A percentile compares a stretch with the other conserved stretches of the same genome.
Evolutionary conservation across 2,329 filamentous ascomycete species (phyloP).

Genomic region (Epichloe gansuensis): DNA sequence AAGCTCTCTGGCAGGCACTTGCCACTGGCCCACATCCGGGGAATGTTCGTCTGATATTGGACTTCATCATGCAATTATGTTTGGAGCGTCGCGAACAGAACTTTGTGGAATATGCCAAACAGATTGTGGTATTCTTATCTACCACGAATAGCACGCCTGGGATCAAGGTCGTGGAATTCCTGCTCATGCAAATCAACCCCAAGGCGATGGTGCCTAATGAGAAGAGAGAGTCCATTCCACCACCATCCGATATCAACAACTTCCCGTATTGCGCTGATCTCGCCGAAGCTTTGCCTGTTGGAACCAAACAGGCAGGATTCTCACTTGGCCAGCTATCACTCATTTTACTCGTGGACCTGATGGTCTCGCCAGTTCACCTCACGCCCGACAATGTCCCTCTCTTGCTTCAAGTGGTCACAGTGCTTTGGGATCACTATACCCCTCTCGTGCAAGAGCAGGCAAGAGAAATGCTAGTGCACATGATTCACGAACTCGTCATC

Average conservation of each 20-base stretch:
- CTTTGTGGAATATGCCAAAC: conserved; percentile 95
- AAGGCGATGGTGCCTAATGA: conserved; percentile 95
- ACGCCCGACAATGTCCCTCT: conserved; percentile 69
- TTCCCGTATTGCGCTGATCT: conserved; percentile 88
- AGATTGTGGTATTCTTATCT: conserved; percentile 92
- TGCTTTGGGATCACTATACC: conserved; percentile 96
- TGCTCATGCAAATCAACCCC: conserved; percentile 80
- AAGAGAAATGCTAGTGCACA: conserved; percentile 91
- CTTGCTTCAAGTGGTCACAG: conserved; percentile 78
- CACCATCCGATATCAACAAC: conserved; percentile 58
- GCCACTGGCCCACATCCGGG: conserved; percentile 85
- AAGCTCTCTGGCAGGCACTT: conserved; percentile 92
- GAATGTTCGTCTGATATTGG: conserved; percentile 86
- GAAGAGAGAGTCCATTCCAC: conserved; percentile 54
- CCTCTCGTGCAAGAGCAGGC: conserved; percentile 92
- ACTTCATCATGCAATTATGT: conserved; percentile 92
- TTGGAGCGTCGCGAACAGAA: conserved; percentile 92
- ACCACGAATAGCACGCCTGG: conserved; percentile 62
- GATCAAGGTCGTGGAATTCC: conserved; percentile 85
- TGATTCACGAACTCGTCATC: conserved; percentile 92
- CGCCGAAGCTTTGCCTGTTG: conserved; percentile 63
- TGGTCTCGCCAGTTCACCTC: conserved; percentile 82
- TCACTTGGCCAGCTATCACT: conserved; percentile 87
- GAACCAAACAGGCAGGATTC: conserved; percentile 84
- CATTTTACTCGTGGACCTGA: conserved; percentile 87